These are phyloP conservation scores for Coemansia sp. DNA, from an alignment of 192 early-diverging fungal genomes.

Conservation along the genomic window DNA sequence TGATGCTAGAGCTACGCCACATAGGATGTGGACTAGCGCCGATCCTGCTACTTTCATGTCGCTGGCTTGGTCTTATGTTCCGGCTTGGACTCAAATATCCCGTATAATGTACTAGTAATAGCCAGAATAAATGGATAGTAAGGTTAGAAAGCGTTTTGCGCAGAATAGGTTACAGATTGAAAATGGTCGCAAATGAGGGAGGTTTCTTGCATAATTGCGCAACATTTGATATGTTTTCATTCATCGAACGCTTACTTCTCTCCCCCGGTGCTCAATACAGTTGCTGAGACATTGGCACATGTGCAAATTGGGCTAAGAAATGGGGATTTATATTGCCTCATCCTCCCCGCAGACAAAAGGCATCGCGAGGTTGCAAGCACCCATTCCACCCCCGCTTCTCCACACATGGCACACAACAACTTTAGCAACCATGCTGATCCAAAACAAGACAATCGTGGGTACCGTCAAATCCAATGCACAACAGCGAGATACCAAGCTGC, in stretches of 20 bases:
- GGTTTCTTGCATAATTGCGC: too few relatives aligned
- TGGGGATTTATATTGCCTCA: neutral
- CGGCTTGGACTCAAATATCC: neutral
- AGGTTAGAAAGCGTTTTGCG: neutral
- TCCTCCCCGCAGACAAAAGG: neutral
- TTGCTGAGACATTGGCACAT: neutral
- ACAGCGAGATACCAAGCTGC: neutral
- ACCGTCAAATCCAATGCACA: neutral
- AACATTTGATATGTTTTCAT: too few relatives aligned
- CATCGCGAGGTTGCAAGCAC: neutral
- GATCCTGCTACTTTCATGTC: conserved; percentile 12
- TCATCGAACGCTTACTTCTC: neutral
- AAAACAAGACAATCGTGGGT: conserved; percentile 4
- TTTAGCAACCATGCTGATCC: neutral
- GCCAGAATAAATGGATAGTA: neutral
- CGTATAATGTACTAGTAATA: neutral
- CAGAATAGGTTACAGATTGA: neutral
- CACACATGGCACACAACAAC: neutral
- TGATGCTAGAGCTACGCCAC: conserved; percentile 3
- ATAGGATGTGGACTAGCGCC: conserved; percentile 5
- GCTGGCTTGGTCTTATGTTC: neutral
- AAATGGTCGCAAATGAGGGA: neutral
- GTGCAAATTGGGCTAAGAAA: neutral
- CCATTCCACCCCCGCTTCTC: neutral
- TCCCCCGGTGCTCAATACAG: neutral